Evolutionary conservation across 2,329 filamentous ascomycete genomes (phyloP).

Genomic region (Stemphylium beticola): DNA sequence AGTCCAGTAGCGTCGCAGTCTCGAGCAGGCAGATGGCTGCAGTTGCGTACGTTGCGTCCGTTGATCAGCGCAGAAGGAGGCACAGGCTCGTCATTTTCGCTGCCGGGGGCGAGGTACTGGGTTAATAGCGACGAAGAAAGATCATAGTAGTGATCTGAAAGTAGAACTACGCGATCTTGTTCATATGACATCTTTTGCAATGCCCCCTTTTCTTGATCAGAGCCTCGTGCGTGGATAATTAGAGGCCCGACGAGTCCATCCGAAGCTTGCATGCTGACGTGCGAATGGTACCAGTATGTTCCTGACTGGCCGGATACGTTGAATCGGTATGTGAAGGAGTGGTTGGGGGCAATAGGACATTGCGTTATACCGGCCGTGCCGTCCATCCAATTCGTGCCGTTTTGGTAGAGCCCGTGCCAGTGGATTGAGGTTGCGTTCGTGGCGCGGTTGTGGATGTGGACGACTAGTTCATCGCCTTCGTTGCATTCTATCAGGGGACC

Average conservation of each 20-base stretch:
- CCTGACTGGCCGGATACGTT: conserved; percentile 46
- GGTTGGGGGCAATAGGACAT: conserved; percentile 63
- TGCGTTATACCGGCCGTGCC: conserved; percentile 60
- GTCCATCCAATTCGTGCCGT: conserved; percentile 54
- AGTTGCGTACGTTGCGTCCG: conserved; percentile 48
- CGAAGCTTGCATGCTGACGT: conserved; percentile 51
- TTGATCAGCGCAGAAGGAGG: conserved; percentile 54
- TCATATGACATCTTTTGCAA: conserved; percentile 52
- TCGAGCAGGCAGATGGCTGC: conserved; percentile 44
- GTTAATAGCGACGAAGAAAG: conserved; percentile 55
- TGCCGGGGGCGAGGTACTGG: conserved; percentile 59
- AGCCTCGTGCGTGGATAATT: conserved; percentile 41
- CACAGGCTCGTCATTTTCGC: conserved; percentile 64
- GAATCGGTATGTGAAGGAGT: conserved; percentile 38
- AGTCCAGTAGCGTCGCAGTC: conserved; percentile 44
- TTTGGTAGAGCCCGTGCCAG: conserved; percentile 67
- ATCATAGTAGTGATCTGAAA: conserved; percentile 74
- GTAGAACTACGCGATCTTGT: conserved; percentile 65
- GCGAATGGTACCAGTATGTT: conserved; percentile 45
- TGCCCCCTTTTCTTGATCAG: conserved; percentile 47
- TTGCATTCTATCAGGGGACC: conserved; percentile 51
- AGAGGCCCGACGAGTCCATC: conserved; percentile 51
- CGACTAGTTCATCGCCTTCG: conserved; percentile 70
- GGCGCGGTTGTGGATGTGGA: conserved; percentile 63
- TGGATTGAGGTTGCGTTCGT: conserved; percentile 68